These are phyloP conservation scores for Exutisphaerella laricina DNA, from an alignment of 2,329 filamentous ascomycete genomes.

Conservation along the genomic window DNA sequence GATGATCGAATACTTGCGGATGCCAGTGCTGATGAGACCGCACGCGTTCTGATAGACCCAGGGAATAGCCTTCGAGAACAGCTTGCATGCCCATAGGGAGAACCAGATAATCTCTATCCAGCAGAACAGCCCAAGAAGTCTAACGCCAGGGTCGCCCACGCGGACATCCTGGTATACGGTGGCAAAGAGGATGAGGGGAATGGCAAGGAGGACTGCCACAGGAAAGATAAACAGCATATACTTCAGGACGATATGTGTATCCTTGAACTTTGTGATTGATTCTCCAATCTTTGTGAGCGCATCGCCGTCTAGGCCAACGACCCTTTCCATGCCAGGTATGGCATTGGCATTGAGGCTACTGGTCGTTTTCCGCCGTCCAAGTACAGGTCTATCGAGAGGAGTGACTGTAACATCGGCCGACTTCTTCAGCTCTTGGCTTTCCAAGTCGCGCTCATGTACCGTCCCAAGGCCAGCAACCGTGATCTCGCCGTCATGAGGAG, in stretches of 20 bases:
- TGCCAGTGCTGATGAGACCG: slow-evolving; percentile 63
- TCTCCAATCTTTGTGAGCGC: slow-evolving; percentile 60
- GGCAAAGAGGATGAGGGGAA: slow-evolving; percentile 52
- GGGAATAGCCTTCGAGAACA: slow-evolving; percentile 57
- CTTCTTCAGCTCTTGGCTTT: background rate
- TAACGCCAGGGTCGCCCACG: slow-evolving; percentile 32
- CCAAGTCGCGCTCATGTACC: background rate
- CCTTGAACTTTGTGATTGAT: slow-evolving; percentile 59
- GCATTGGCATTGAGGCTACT: slow-evolving; percentile 7
- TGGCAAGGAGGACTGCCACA: slow-evolving; percentile 56
- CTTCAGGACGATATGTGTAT: slow-evolving; percentile 58
- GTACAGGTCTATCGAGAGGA: slow-evolving; percentile 6
- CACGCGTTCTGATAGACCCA: slow-evolving; percentile 61
- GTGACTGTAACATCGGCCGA: background rate
- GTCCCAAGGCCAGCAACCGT: background rate
- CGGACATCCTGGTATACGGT: slow-evolving; percentile 25
- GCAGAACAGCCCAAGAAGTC: slow-evolving; percentile 57
- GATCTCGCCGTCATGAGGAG: background rate
- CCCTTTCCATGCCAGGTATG: slow-evolving; percentile 1
- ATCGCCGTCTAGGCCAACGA: slow-evolving; percentile 44
- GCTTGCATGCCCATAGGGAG: slow-evolving; percentile 60
- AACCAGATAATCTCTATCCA: slow-evolving; percentile 66
- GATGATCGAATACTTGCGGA: slow-evolving; percentile 63
- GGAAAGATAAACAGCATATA: slow-evolving; percentile 65
- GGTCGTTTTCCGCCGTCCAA: slow-evolving; percentile 10